Evolutionary conservation across 805 yeast species (phyloP).

Genomic region (Hemisphaericaspora nanyangensis): DNA sequence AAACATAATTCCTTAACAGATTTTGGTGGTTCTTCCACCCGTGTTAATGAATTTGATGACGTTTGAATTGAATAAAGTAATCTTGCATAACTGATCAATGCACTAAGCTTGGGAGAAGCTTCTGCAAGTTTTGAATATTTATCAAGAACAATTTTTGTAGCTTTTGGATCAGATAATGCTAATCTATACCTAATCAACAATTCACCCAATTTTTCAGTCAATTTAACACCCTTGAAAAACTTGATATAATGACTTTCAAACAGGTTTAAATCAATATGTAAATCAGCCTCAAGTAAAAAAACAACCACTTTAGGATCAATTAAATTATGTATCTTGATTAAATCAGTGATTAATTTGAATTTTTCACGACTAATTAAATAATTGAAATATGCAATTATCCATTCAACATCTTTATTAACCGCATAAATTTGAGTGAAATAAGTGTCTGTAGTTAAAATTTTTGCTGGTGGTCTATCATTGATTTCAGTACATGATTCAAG

Average conservation of each 20-base stretch:
- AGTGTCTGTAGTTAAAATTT: not conserved
- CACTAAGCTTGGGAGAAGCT: constrained; percentile 13
- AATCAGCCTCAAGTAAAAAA: constrained; percentile 3
- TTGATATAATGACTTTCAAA: not conserved
- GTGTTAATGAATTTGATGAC: not conserved
- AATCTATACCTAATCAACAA: constrained; percentile 24
- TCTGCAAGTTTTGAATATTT: constrained; percentile 14
- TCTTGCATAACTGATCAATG: constrained; percentile 15
- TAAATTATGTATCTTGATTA: constrained; percentile 8
- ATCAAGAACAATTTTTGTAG: constrained; percentile 12
- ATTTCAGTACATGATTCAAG: constrained; percentile 3
- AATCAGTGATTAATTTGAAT: constrained; percentile 5
- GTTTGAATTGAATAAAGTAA: constrained; percentile 13
- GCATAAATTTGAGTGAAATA: constrained; percentile 16
- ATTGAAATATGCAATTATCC: constrained; percentile 18
- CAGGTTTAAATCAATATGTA: not conserved
- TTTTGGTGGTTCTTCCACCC: not conserved
- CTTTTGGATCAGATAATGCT: constrained; percentile 11
- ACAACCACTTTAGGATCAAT: constrained; percentile 2
- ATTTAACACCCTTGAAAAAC: not conserved
- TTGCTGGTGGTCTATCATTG: not conserved
- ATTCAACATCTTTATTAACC: constrained; percentile 10
- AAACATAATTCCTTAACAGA: not conserved
- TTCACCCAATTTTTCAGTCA: constrained; percentile 12
- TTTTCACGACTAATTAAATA: constrained; percentile 6